Base-by-base conservation (phyloP, 2,329 filamentous ascomycete genomes). In the Stachybotrys elegans region DNA sequence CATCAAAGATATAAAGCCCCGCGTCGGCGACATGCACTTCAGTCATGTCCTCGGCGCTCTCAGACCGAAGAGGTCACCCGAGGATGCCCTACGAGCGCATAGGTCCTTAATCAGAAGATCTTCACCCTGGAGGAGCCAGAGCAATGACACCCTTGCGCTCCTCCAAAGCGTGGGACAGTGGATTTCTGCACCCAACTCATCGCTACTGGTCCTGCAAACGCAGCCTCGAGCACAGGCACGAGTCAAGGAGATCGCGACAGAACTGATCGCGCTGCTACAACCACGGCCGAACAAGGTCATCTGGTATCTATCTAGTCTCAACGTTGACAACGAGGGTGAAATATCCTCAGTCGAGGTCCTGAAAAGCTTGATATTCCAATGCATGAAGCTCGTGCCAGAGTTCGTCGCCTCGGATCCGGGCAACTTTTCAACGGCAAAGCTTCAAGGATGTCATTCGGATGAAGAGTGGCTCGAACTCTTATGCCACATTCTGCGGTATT, bases 201-300 rank as follows among this genome's bases (percentile, higher is more conserved):
- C 43, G 4, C n/a, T 45, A 22, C 25, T 45, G 7, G 27, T 45
- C 14, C 29, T 45, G 4, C 43, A 29, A 22, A 34, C 37, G 8
- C 31, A 40, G 12, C 27, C 43, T 12, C 8, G 31, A 14, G 38
- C 43, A 8, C 37, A 40, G 8, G n/a, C 19, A 14, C 19, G 21
- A n/a, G 43, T 36, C 21, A 45, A 45, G 20, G 27, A 45, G 38
- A 40, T 45, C 9, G 43, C 38, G 16, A 45, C 27, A 1, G 29
- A 45, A n/a, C 23, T 45, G 3, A 41, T 45, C 17, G 22, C 16
- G 4, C 21, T 34, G 11, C 29, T 45, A 13, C n/a, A 22, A 20
- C 43, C 37, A 8, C 5, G 22, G 8, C 11, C 13, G 5, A 16
- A 22, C 3, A n/a, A n/a, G 7, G 43, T 45, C 22, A 19, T 45